Evolutionary conservation across 2,329 filamentous ascomycete species (phyloP).

Genomic region (Apiospora arundinis): DNA sequence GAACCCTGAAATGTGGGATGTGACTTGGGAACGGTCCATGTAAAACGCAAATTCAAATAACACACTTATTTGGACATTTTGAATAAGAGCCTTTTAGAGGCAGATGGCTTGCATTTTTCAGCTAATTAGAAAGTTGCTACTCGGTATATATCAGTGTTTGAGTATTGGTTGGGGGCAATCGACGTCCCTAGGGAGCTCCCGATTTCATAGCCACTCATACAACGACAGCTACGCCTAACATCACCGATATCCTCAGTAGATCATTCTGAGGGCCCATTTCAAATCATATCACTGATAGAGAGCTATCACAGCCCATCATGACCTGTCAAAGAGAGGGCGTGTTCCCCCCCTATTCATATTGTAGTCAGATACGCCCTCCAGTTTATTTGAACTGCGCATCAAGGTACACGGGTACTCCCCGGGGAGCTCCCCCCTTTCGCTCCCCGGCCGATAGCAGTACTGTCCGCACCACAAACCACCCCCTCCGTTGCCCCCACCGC

Average conservation of each 20-base stretch:
- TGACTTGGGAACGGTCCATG: background rate
- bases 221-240: background rate
- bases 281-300: background rate
- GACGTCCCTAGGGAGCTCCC: too few relatives aligned
- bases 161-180: too few relatives aligned
- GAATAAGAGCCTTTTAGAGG: too few relatives aligned
- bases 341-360: background rate
- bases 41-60: background rate
- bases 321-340: background rate
- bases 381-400: background rate
- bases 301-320: background rate
- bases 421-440: background rate
- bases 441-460: too few relatives aligned
- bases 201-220: background rate
- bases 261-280: too few relatives aligned
- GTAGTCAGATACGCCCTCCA: background rate
- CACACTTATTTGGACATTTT: too few relatives aligned
- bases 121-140: too few relatives aligned
- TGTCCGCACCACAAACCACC: background rate
- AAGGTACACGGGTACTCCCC: background rate
- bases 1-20: background rate
- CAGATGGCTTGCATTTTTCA: too few relatives aligned
- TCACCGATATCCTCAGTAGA: background rate
- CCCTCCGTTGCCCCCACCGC: background rate
- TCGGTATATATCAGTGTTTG: too few relatives aligned